Evolutionary conservation across 768 basidiomycete genomes (phyloP).

Genomic region (Suillus variegatus): DNA sequence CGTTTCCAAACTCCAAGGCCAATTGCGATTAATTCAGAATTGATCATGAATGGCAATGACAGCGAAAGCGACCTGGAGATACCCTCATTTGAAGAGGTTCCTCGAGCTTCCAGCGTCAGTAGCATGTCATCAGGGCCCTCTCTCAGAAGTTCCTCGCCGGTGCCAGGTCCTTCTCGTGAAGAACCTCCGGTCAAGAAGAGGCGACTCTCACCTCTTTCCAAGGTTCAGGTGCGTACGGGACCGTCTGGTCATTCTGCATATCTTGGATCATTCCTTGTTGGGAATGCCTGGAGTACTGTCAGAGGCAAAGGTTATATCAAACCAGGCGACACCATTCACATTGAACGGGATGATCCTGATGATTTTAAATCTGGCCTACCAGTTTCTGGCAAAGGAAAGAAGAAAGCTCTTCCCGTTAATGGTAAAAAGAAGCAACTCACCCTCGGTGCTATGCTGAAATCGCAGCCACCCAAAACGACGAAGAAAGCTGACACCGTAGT

Average conservation of each 20-base stretch:
- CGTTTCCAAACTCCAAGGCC: conserved; percentile 13
- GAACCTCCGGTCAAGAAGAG: conserved; percentile 49
- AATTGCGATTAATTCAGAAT: conserved; percentile 31
- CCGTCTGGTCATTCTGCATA: conserved; percentile 34
- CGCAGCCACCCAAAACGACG: conserved; percentile 44
- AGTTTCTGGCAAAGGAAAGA: conserved; percentile 35
- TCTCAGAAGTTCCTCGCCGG: conserved; percentile 28
- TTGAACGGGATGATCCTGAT: conserved; percentile 56
- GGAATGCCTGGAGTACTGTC: conserved; percentile 79
- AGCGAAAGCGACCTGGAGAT: conserved; percentile 36
- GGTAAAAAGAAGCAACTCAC: conserved; percentile 63
- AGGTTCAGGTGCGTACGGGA: neutral
- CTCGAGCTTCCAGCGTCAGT: conserved; percentile 43
- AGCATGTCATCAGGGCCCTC: conserved; percentile 36
- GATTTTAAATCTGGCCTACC: conserved; percentile 28
- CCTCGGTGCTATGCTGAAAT: conserved; percentile 66
- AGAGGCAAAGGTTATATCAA: conserved; percentile 73
- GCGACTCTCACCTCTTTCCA: conserved; percentile 40
- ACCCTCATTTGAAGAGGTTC: conserved; percentile 32
- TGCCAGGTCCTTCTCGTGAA: conserved; percentile 15
- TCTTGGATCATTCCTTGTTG: conserved; percentile 67
- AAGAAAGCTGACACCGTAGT: conserved; percentile 66
- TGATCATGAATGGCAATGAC: conserved; percentile 37
- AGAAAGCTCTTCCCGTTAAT: conserved; percentile 28
- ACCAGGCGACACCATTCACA: conserved; percentile 55